Conservation (phyloP, 345 rosid species). For the Hibiscus tridactylites region DNA sequence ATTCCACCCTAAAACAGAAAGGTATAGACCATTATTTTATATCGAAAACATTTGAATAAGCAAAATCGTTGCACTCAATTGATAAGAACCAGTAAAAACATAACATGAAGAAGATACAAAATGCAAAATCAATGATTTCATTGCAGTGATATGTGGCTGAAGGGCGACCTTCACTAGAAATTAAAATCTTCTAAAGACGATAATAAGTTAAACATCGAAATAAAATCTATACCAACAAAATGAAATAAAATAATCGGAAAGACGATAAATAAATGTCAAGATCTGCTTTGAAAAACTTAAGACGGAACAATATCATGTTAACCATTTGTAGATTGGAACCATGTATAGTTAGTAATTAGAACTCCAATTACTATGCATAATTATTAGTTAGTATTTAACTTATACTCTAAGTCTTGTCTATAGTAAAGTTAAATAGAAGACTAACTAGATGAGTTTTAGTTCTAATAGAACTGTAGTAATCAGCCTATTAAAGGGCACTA, state of each 20-base stretch:
- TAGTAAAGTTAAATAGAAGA: too few relatives aligned
- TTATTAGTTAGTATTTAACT: too few relatives aligned
- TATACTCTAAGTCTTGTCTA: too few relatives aligned
- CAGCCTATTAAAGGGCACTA: too few relatives aligned
- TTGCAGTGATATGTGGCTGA: background rate
- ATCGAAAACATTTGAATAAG: background rate
- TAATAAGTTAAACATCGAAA: background rate
- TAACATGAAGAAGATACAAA: slow-evolving; percentile 4
- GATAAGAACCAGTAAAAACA: background rate
- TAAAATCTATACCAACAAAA: background rate
- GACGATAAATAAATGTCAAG: background rate
- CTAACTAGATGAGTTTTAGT: too few relatives aligned
- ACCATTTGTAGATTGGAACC: background rate
- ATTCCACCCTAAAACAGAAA: slow-evolving; percentile 71
- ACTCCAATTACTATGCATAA: too few relatives aligned
- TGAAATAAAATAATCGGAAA: background rate
- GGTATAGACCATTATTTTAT: background rate
- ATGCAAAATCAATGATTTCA: background rate
- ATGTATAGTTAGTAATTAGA: too few relatives aligned
- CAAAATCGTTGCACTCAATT: background rate
- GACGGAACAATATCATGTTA: background rate
- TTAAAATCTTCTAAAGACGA: background rate
- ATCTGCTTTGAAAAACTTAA: background rate
- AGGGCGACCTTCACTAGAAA: background rate
- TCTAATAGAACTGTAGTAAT: too few relatives aligned